phyloP scores from a whole-genome alignment of 352 stramenopile species.

The Pelagophyceae sp. region DNA sequence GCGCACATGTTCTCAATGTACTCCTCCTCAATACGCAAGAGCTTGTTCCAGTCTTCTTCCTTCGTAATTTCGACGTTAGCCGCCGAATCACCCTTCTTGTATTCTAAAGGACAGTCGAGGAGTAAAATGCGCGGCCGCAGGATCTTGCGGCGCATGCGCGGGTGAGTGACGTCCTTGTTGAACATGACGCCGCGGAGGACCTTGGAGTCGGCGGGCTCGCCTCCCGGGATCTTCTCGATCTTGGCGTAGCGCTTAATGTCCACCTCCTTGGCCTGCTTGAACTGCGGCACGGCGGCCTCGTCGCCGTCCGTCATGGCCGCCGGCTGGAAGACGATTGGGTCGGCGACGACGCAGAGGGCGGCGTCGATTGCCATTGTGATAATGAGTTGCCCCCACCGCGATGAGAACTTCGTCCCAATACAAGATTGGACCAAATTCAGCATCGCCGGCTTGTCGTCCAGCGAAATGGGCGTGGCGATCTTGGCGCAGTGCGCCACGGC shows the following conservation, averaged over 20 bases:
- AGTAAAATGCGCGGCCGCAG: slow-evolving; percentile 96
- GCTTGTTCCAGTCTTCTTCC: slow-evolving; percentile 94
- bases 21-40: slow-evolving; percentile 97
- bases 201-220: slow-evolving; percentile 55
- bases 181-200: slow-evolving; percentile 98
- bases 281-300: slow-evolving; percentile 12
- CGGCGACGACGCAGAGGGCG: slow-evolving; percentile 83
- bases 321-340: slow-evolving; percentile 23
- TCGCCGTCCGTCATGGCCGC: background rate
- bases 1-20: slow-evolving; percentile 98
- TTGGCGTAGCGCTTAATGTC: slow-evolving; percentile 99
- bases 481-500: slow-evolving; percentile 83
- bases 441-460: slow-evolving; percentile 87
- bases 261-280: slow-evolving; percentile 77
- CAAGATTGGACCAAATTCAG: slow-evolving; percentile 87
- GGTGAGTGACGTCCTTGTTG: slow-evolving; percentile 99
- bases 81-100: slow-evolving; percentile 97
- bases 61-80: slow-evolving; percentile 97
- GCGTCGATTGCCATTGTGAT: slow-evolving; percentile 93
- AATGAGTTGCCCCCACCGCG: slow-evolving; percentile 87
- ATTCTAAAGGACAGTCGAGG: slow-evolving; percentile 96
- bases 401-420: slow-evolving; percentile 97
- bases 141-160: slow-evolving; percentile 95
- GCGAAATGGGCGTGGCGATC: slow-evolving; percentile 80
- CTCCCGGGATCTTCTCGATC: slow-evolving; percentile 98